Base-by-base conservation (phyloP, 2,329 filamentous ascomycete species). In the Penicillium olsonii region DNA sequence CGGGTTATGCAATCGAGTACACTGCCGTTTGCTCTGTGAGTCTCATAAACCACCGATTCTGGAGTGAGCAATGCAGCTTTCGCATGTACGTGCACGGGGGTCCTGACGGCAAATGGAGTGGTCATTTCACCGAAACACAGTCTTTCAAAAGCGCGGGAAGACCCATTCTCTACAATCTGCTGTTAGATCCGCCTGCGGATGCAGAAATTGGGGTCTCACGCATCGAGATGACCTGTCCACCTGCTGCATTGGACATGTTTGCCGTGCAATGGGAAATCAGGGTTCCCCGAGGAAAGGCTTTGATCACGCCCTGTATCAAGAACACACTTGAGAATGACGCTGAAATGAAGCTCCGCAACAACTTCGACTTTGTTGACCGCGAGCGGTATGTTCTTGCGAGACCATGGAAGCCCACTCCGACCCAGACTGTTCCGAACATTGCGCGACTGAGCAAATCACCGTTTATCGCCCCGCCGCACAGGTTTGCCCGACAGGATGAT, bases 1-100 rank as follows among this genome's bases (percentile, higher is more conserved):
- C 10, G 4, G 29, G n/a, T 4, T 48, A 27, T 14, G 3, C 45
- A 0, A 34, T 65, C 17, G 56, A 44, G n/a, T 68, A 65, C 34
- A 52, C 61, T 37, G 65, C 64, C 3, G 41, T 64, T 9, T 70
- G 66, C 45, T 65, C 60, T 0, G 34, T 70, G 22, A 56, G 53
- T 15, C 53, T 66, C 15, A 52, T 63, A 29, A 59, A 67, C 20
- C 61, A 60, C 29, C 56, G 52, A 27, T 63, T 69, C 33, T 68
- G 61, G 57, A 53, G 65, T 6, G 59, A 69, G 29, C 59, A 55
- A 41, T 70, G 68, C 38, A 60, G 57, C n/a, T 56, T 69, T 27
- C 40, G 43, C 15, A 42, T 70, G 22, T 48, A 58, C 27, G 27
- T 70, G 12, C 54, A 68, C 33, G 67, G 66, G 6, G 68, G 66